A percentile compares a stretch with the other conserved stretches of the same genome.
Evolutionary conservation across 2,329 filamentous ascomycete genomes (phyloP).

Genomic region (Pseudomassariella vexata): DNA sequence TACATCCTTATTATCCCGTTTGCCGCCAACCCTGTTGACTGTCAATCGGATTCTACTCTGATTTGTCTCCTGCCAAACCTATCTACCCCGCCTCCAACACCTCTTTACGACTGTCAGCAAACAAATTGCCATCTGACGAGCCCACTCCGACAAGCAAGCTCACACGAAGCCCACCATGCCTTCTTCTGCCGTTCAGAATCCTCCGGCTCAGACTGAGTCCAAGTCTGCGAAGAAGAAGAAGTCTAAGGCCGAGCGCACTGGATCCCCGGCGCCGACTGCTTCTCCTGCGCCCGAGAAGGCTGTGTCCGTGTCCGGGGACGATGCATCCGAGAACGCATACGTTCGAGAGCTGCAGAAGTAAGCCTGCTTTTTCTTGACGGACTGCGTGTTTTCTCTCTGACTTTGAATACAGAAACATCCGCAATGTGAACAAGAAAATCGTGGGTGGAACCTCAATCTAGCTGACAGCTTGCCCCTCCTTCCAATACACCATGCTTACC

Average conservation of each 20-base stretch:
- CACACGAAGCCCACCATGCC: conserved; percentile 45
- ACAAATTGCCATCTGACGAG: no score
- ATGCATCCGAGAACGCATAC: conserved; percentile 67
- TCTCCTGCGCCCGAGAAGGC: conserved; percentile 44
- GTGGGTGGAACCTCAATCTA: no score
- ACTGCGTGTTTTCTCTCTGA: not conserved
- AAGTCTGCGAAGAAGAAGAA: conserved; percentile 68
- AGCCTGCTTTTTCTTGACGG: conserved; percentile 28
- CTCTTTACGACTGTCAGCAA: no score
- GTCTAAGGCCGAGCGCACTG: conserved; percentile 48
- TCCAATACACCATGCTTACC: not conserved
- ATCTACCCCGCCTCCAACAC: no score
- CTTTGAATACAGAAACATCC: conserved; percentile 62
- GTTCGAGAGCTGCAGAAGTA: conserved; percentile 90
- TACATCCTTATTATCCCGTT: no score
- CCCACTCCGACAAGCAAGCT: conserved; percentile 3
- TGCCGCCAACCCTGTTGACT: no score
- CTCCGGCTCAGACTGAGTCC: conserved; percentile 54
- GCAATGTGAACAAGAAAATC: conserved; percentile 91
- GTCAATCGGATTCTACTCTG: no score
- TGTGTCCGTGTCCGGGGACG: conserved; percentile 39
- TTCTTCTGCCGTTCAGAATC: conserved; percentile 56
- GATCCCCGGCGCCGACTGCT: conserved; percentile 48
- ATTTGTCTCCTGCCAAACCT: no score
- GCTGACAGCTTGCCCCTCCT: conserved; percentile 34